Conservation (phyloP, 495 filamentous ascomycete genomes). For the Aspergillus mulundensis region DNA sequence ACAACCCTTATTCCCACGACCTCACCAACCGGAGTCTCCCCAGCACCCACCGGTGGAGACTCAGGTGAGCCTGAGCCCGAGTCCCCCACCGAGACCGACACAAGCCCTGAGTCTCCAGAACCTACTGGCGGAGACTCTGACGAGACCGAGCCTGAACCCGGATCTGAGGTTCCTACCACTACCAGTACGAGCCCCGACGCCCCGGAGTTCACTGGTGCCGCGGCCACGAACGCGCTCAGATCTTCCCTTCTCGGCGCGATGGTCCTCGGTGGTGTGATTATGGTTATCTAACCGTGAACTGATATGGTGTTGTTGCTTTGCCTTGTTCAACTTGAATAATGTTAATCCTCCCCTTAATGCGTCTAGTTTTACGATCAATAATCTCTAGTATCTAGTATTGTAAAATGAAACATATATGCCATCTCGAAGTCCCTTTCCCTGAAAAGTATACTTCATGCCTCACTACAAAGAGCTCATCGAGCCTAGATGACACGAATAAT, state of each 20-base stretch:
- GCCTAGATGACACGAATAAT: too few relatives aligned
- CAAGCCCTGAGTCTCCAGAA: conserved; percentile 8
- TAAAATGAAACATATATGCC: too few relatives aligned
- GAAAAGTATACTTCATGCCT: too few relatives aligned
- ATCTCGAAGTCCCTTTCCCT: too few relatives aligned
- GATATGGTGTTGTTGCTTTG: too few relatives aligned
- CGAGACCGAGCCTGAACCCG: background rate
- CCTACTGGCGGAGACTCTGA: conserved; percentile 22
- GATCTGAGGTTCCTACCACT: background rate
- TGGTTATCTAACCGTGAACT: conserved; percentile 3
- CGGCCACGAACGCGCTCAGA: conserved; percentile 23
- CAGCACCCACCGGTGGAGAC: background rate
- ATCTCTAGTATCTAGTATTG: too few relatives aligned
- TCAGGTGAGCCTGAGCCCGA: background rate
- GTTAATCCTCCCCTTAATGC: too few relatives aligned
- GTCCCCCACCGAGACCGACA: background rate
- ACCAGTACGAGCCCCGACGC: background rate
- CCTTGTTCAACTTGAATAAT: too few relatives aligned
- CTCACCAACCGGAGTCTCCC: conserved; percentile 11
- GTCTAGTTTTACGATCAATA: too few relatives aligned
- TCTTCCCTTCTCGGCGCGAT: conserved; percentile 24
- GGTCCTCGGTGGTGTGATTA: conserved; percentile 18
- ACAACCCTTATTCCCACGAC: conserved; percentile 1
- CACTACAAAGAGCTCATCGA: too few relatives aligned
- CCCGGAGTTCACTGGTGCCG: conserved; percentile 29